Conservation (phyloP, 768 basidiomycete genomes). For the Mrakia hoshinonis region DNA sequence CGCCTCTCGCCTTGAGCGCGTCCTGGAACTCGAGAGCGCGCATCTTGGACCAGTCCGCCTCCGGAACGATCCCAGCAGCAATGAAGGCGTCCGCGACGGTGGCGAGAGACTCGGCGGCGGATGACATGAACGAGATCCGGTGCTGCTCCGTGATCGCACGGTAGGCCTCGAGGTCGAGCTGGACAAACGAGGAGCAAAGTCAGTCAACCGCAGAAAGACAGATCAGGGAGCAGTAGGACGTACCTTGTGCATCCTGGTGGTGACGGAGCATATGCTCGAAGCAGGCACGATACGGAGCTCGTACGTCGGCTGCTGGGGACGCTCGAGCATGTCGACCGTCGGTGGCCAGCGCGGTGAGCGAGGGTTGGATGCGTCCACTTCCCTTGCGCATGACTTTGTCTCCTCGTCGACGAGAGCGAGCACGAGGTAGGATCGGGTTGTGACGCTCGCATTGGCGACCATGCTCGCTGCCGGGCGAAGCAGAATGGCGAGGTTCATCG, state of each 20-base stretch:
- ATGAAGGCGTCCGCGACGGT: conserved; percentile 54
- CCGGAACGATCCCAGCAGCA: conserved; percentile 44
- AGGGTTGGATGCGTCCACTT: background rate
- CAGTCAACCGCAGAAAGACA: background rate
- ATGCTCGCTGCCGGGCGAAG: conserved; percentile 56
- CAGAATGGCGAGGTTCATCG: conserved; percentile 58
- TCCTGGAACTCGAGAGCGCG: conserved; percentile 89
- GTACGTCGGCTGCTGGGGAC: conserved; percentile 54
- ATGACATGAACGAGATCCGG: conserved; percentile 55
- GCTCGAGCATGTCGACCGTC: conserved; percentile 39
- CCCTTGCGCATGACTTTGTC: conserved; percentile 50
- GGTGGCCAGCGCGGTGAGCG: conserved; percentile 70
- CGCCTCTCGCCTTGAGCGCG: conserved; percentile 53
- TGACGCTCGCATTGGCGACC: conserved; percentile 44
- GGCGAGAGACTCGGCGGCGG: conserved; percentile 50
- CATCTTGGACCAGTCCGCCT: conserved; percentile 77
- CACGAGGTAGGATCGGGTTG: conserved; percentile 57
- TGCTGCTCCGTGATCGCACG: conserved; percentile 60
- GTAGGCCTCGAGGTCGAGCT: conserved; percentile 25
- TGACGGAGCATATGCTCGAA: conserved; percentile 66
- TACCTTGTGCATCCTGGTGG: conserved; percentile 64
- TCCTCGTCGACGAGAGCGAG: conserved; percentile 61
- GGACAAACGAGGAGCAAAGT: background rate
- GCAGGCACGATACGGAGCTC: conserved; percentile 59
- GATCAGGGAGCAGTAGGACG: background rate